Conservation (phyloP, 2,329 filamentous ascomycete genomes). For the Aspergillus arachidicola region DNA sequence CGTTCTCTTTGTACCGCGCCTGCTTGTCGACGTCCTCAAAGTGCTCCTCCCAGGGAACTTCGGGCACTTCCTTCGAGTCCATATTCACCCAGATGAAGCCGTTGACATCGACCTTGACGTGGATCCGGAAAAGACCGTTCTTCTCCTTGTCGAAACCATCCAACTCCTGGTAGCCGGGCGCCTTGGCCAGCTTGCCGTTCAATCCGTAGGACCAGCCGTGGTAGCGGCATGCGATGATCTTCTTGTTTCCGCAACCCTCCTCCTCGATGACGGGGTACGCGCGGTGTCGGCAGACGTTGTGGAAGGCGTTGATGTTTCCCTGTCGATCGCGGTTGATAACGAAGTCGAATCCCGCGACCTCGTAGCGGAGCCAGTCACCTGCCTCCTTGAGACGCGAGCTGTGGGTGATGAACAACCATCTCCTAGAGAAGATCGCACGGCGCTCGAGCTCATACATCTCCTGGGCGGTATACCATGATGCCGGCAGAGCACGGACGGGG, state of each 20-base stretch:
- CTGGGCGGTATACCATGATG: conserved; percentile 47
- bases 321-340: conserved; percentile 53
- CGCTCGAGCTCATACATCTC: conserved; percentile 55
- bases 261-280: conserved; percentile 57
- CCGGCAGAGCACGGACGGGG: conserved; percentile 45
- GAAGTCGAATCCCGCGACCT: conserved; percentile 61
- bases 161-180: conserved; percentile 58
- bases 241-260: conserved; percentile 50
- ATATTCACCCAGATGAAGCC: conserved; percentile 64
- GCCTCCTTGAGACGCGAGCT: conserved; percentile 51
- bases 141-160: conserved; percentile 36
- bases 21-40: conserved; percentile 54
- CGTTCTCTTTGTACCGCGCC: conserved; percentile 48
- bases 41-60: conserved; percentile 55
- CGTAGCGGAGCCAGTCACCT: conserved; percentile 60
- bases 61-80: conserved; percentile 34
- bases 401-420: conserved; percentile 38
- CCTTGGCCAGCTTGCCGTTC: conserved; percentile 60
- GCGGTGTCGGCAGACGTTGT: conserved; percentile 63
- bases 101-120: conserved; percentile 55
- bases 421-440: conserved; percentile 59
- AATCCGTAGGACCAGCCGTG: conserved; percentile 63
- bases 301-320: conserved; percentile 58
- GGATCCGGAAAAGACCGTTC: conserved; percentile 56
- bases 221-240: conserved; percentile 60